A percentile compares a stretch with the other conserved stretches of the same genome.
Conservation (phyloP, 2,329 filamentous ascomycete genomes). For the Dactylellina drechsleri region DNA sequence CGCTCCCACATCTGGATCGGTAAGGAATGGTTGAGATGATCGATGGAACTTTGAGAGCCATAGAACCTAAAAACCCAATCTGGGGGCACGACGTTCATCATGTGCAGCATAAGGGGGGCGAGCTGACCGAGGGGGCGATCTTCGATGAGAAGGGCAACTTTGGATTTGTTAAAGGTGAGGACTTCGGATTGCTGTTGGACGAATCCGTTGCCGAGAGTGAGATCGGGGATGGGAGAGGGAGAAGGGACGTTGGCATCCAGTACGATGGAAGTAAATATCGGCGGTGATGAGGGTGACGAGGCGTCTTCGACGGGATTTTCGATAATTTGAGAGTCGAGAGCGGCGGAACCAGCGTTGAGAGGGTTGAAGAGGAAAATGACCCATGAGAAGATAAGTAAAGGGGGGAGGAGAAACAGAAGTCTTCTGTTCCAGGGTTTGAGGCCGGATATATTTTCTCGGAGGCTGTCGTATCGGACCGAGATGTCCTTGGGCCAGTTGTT, state of each 20-base stretch:
- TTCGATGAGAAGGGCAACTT: slow-evolving; percentile 70
- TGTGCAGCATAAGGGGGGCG: slow-evolving; percentile 68
- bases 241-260: neutral
- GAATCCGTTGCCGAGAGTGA: slow-evolving; percentile 3
- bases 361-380: slow-evolving; percentile 53
- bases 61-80: slow-evolving; percentile 68
- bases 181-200: slow-evolving; percentile 45
- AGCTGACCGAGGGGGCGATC: slow-evolving; percentile 66
- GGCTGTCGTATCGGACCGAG: slow-evolving; percentile 46
- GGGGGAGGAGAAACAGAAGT: slow-evolving; percentile 47
- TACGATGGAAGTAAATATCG: neutral
- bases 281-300: slow-evolving; percentile 1
- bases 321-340: slow-evolving; percentile 36
- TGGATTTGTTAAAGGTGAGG: slow-evolving; percentile 60
- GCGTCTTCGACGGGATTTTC: slow-evolving; percentile 20
- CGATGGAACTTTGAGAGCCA: slow-evolving; percentile 45
- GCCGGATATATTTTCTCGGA: slow-evolving; percentile 53
- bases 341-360: slow-evolving; percentile 32
- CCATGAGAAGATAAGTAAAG: slow-evolving; percentile 52
- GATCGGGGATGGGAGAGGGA: slow-evolving; percentile 7
- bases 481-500: slow-evolving; percentile 53
- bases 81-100: slow-evolving; percentile 69
- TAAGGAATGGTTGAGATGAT: slow-evolving; percentile 55
- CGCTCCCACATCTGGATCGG: slow-evolving; percentile 55
- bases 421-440: slow-evolving; percentile 53